These are phyloP conservation scores for Irpex rosettiformis DNA, from an alignment of 1,284 basidiomycete genomes.

Conservation along the genomic window DNA sequence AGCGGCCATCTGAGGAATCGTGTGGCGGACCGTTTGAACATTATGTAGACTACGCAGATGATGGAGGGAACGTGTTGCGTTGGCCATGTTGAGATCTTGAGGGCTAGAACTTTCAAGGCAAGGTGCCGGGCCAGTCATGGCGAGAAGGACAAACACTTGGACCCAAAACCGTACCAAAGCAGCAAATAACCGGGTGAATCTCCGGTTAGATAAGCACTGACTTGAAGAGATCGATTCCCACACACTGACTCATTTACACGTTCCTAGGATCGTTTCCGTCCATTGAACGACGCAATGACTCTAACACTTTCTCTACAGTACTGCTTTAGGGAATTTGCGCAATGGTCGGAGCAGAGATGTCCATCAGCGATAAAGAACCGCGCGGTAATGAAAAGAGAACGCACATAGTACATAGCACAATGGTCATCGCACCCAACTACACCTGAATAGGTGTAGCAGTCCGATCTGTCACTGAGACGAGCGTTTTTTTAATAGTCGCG, in stretches of 20 bases:
- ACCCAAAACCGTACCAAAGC: conserved; percentile 5
- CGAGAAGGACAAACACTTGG: neutral
- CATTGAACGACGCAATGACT: conserved; percentile 6
- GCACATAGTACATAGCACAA: neutral
- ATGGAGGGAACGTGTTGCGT: neutral
- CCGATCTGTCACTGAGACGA: neutral
- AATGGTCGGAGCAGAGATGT: conserved; percentile 1
- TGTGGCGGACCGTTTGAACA: neutral
- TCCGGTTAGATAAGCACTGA: conserved; percentile 9
- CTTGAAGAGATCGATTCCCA: conserved; percentile 14
- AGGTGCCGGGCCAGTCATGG: neutral
- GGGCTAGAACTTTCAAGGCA: neutral
- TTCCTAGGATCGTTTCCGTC: conserved; percentile 4
- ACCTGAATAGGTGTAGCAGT: neutral
- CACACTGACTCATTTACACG: conserved; percentile 14
- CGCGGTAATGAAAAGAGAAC: conserved; percentile 8
- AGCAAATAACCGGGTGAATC: conserved; percentile 15
- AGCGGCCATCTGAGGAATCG: conserved; percentile 8
- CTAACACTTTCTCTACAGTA: conserved; percentile 9
- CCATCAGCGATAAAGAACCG: conserved; percentile 9
- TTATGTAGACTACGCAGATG: neutral
- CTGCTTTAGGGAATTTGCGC: conserved; percentile 3
- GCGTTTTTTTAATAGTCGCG: conserved; percentile 12
- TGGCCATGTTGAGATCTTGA: neutral
- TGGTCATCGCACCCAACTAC: neutral